These are phyloP conservation scores for Pythium aquatile DNA, from an alignment of 352 stramenopile species.

Conservation along the genomic window DNA sequence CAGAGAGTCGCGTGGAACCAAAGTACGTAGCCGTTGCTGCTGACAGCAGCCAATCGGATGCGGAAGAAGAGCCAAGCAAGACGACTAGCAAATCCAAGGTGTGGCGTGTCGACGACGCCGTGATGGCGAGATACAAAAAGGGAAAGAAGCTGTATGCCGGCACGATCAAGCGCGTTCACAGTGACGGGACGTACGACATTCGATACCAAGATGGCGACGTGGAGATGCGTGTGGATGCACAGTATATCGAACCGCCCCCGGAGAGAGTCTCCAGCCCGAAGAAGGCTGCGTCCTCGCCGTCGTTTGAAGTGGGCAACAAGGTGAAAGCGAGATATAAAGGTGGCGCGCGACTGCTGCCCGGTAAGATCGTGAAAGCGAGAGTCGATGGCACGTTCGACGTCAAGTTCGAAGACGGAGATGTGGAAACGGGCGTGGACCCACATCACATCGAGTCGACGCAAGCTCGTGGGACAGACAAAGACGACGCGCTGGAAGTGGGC, in stretches of 20 bases:
- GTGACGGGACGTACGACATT: constrained; percentile 73
- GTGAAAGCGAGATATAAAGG: constrained; percentile 54
- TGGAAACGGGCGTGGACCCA: constrained; percentile 30
- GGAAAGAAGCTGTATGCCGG: constrained; percentile 65
- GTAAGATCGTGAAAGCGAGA: constrained; percentile 50
- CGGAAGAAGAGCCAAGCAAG: background rate
- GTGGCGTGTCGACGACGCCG: constrained; percentile 42
- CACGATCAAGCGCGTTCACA: constrained; percentile 51
- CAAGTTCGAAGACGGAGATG: constrained; percentile 57
- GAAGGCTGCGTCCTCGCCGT: background rate
- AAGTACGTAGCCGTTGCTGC: constrained; percentile 27
- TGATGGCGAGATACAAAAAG: constrained; percentile 62
- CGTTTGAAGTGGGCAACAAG: constrained; percentile 27
- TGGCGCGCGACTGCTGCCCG: constrained; percentile 42
- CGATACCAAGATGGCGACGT: constrained; percentile 59
- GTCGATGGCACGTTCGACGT: constrained; percentile 71
- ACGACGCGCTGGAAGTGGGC: constrained; percentile 13
- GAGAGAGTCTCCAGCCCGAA: no score
- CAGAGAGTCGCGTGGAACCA: constrained; percentile 42
- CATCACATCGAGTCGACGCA: constrained; percentile 9
- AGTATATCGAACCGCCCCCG: constrained; percentile 2
- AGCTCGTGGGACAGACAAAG: constrained; percentile 1
- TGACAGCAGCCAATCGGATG: constrained; percentile 5
- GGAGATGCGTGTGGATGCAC: constrained; percentile 30
- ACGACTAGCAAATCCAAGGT: constrained; percentile 5